phyloP scores from a whole-genome alignment of 2,329 filamentous ascomycete genomes.

The Penicillium sp. region DNA sequence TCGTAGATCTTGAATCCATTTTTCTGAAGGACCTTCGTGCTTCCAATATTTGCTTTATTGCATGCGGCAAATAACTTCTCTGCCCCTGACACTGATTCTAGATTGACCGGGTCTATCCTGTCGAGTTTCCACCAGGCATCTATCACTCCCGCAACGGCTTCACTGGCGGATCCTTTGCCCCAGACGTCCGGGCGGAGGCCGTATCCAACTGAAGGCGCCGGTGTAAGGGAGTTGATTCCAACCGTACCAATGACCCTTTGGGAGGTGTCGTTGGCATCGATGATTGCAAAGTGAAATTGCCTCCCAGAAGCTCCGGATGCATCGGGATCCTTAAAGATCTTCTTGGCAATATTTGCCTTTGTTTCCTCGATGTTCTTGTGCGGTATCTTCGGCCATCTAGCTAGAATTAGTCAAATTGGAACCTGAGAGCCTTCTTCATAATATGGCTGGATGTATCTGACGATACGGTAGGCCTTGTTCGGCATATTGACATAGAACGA shows the following conservation, averaged over 20 bases:
- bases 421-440: not conserved
- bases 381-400: slow-evolving; percentile 18
- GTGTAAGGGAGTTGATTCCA: slow-evolving; percentile 23
- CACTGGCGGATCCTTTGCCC: slow-evolving; percentile 29
- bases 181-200: slow-evolving; percentile 30
- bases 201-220: slow-evolving; percentile 27
- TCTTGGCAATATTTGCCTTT: slow-evolving; percentile 15
- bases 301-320: slow-evolving; percentile 23
- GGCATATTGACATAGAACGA: not conserved
- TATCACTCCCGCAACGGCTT: slow-evolving; percentile 27
- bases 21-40: slow-evolving; percentile 24
- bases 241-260: slow-evolving; percentile 23
- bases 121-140: slow-evolving; percentile 30
- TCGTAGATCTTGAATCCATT: slow-evolving; percentile 19
- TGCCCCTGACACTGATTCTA: not conserved
- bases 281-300: slow-evolving; percentile 24
- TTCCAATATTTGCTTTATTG: slow-evolving; percentile 24
- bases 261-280: slow-evolving; percentile 13
- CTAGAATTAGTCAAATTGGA: not conserved
- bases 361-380: slow-evolving; percentile 20
- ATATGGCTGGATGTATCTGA: not conserved
- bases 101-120: not conserved
- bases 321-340: slow-evolving; percentile 23
- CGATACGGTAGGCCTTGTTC: not conserved
- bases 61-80: slow-evolving; percentile 26